Base-by-base conservation (phyloP, 129 eudicot genomes). In the Flaveria ramosissima region DNA sequence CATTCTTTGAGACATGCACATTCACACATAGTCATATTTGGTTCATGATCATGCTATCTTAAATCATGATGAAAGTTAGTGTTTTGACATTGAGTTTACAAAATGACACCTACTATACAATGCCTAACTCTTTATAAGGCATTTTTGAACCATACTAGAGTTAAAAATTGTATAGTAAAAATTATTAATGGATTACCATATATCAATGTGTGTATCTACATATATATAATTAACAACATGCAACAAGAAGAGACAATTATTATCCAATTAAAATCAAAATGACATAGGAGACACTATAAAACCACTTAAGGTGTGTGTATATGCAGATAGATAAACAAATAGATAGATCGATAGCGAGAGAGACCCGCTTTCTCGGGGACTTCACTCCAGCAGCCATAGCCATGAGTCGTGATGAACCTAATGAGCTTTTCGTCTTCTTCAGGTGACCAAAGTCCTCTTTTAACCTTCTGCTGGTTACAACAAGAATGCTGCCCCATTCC, bases 321-420 rank as follows among this genome's bases (percentile, higher is more conserved):
- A 46, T 10, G 42, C 0, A 39, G 30, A 78, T 12, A 9, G 21
- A 68, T 14, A 57, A 26, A 63, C 41, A 64, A 6, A 70, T 13
- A 43, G 27, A 63, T 41, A 64, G 16, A 70, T 36, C 41, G 57
- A 62, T 64, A 55, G 53, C 19, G 42, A 59, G 64, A 82, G 66
- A 67, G 76, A 86, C 97, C 97, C 76, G 97, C 96, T 92, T 92
- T 92, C 10, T 92, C 96, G 32, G 97, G 97, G 81, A 92, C 97
- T 87, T 92, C 97, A 80, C 97, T 92, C 97, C 97, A 92, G 79
- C 97, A 92, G 72, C 97, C 97, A 77, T 92, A 92, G 82, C 97
- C 97, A 87, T 89, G 92, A 68, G 87, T 87, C 32, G 93, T 87
- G 76, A 92, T 92, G 84, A 89, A 92, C 21, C 83, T 76, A 60